Evolutionary conservation across 176 grass and related monocot species (phyloP), one percentile per base, ranked within the genome.

Genomic region (Urochloa ruziziensis): DNA sequence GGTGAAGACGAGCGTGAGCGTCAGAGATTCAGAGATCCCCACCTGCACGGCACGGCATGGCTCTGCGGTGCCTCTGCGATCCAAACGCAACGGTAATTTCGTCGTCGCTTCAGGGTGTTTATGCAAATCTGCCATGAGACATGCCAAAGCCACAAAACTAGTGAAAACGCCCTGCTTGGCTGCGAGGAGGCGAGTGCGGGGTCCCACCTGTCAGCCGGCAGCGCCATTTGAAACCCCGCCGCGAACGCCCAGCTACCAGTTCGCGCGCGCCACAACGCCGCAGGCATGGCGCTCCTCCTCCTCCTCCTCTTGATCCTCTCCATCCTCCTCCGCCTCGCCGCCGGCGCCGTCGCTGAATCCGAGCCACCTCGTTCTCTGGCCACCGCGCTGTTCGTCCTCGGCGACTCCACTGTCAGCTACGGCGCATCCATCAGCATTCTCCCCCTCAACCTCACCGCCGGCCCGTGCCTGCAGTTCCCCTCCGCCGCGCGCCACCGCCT

Each of bases 351-450:
- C 42, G 47, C 6, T 19, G 25, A 7, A 4, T 23, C 46, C 0
- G 74, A 70, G 4, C 6, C 83, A 0, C 8, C 43, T 48, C 69
- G 9, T 44, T 19, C 49, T 15, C 86, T 79, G 49, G 39, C 73
- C 17, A 78, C 73, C 73, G 46, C 78, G 1, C 86, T 92, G 66
- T 92, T 92, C 79, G 79, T 92, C 11, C 83, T 92, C 15, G 90
- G 86, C 9, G 87, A 95, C 74, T 90, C 93, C 70, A 89, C 90
- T 1, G 85, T 78, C 1, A 90, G 86, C 82, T 95, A 85, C 75
- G n/a, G n/a, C n/a, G 78, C 80, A 11, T 67, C 86, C 47, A 90
- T n/a, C n/a, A n/a, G 65, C 66, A 80, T 75, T 8, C 82, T 87
- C 33, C 47, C 79, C 25, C 14, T 71, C 23, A 70, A 91, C 64